Base-by-base conservation (phyloP, 163 green algal genomes). In the Chlorella variabilis region DNA sequence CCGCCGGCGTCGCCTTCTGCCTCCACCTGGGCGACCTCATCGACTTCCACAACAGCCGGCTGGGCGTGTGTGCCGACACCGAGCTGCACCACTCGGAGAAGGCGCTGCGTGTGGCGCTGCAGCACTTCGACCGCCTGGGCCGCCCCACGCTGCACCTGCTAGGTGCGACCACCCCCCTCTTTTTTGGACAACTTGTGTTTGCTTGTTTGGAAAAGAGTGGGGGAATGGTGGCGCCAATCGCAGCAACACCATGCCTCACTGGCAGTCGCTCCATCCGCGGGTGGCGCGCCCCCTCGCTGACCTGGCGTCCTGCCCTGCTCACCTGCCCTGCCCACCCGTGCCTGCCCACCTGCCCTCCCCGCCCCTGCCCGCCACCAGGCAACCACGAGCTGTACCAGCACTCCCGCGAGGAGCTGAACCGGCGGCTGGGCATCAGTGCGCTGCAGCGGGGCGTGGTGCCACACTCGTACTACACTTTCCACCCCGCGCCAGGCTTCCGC, bases 381-480 rank as follows among this genome's bases (percentile, higher is more conserved):
- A 95, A 95, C 82, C 91, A 97, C 82, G 94, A 90, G 78, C 81
- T 96, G 4, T 94, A 93, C 77, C 93, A 94, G 85, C 66, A 92
- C 2, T 45, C 75, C 0, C 73, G 90, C 2, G 33, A 82, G 27
- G 63, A 85, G 38, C 78, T 89, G 2, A 86, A 86, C 59, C 9
- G 23, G 4, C 51, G 59, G 13, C 59, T 89, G 29, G 39, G 75
- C 39, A 89, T 91, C 61, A 65, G 74, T 63, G 21, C 7, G 33
- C 33, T 51, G 45, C 66, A 73, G 54, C 29, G 70, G 5, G 62
- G 42, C n/a, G 71, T 48, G 11, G 51, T 39, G 6, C 59, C 61
- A 3, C 80, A 85, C 62, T 70, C 29, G 25, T 89, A 89, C 67
- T 89, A 84, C 41, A 61, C 80, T 4, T 74, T 45, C 68, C 41